Evolutionary conservation across 1,284 basidiomycete species (phyloP), one percentile per base, ranked within the genome.

Genomic region (Irpex sp.): DNA sequence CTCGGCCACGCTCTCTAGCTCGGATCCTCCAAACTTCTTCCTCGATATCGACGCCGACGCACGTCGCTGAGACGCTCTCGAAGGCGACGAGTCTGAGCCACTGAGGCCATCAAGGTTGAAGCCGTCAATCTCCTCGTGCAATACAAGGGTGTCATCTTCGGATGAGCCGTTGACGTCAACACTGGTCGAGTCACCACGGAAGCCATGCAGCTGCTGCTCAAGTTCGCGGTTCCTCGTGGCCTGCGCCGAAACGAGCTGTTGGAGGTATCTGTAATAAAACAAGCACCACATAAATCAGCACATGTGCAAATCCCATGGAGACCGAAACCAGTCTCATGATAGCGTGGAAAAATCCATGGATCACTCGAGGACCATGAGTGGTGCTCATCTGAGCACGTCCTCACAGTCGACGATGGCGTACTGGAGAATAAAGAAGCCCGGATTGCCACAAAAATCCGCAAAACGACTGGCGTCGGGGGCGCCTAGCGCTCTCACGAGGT

Each of bases 181-280:
- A 8, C 57, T 58, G 48, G 17, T 31, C 9, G 65, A 74, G 13
- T 51, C 19, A 21, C 71, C 72, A 34, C 82, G 75, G 68, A 80
- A 82, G 40, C 72, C 15, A 44, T 62, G 62, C 17, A 62, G 38
- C 38, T 62, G 62, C 57, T 59, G 78, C 74, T 94, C 92, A 55
- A 94, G 81, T 69, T 92, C 91, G 52, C 88, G 78, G 73, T 92
- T 92, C 4, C 92, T 80, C 57, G 83, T 84, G 4, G 89, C 87
- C 71, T 94, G 93, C 0, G 86, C 86, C 7, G 84, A 84, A 9
- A 94, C 91, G 62, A 94, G 85, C 69, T 94, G 91, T 71, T 94
- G 92, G 4, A 94, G 83, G 73, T 93, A 93, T 64, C 86, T 87
- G 70, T n/a, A 59, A 19, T 55, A 49, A 48, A 37, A 60, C 37